phyloP scores from a whole-genome alignment of 2,329 filamentous ascomycete genomes.

The Ophiostoma tasmaniense region DNA sequence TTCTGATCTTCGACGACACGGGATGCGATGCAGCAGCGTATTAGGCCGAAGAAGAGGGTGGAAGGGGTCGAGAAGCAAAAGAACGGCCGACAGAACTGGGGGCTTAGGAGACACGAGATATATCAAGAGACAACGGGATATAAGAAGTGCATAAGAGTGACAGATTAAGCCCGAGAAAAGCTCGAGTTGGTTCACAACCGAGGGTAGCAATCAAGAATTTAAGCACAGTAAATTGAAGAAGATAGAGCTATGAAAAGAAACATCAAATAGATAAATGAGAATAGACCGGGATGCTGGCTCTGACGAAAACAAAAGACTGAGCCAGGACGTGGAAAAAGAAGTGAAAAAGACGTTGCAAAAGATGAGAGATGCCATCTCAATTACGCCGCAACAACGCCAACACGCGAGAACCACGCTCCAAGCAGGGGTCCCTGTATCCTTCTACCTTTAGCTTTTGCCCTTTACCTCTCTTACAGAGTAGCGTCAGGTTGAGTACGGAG shows the following conservation, averaged over 20 bases:
- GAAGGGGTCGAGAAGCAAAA: neutral
- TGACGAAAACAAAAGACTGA: neutral
- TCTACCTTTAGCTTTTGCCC: too few species aligned
- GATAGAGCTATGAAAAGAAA: neutral
- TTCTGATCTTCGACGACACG: neutral
- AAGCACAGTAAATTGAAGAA: neutral
- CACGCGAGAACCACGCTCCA: conserved; percentile 7
- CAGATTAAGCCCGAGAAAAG: neutral
- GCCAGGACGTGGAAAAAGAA: neutral
- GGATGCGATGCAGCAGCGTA: conserved; percentile 1
- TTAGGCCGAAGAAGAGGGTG: neutral
- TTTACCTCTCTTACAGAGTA: too few species aligned
- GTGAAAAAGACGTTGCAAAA: neutral
- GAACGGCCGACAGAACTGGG: conserved; percentile 3
- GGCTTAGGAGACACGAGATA: neutral
- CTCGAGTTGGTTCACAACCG: neutral
- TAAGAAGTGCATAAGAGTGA: neutral
- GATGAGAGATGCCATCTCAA: neutral
- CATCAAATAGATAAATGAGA: neutral
- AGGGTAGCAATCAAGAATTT: neutral
- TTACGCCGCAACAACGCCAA: neutral
- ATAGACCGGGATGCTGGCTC: neutral
- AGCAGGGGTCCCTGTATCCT: conserved; percentile 7
- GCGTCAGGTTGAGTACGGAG: neutral
- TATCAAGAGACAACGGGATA: neutral